Conservation (phyloP, 106 monocot species). For the Dioscorea alata region DNA sequence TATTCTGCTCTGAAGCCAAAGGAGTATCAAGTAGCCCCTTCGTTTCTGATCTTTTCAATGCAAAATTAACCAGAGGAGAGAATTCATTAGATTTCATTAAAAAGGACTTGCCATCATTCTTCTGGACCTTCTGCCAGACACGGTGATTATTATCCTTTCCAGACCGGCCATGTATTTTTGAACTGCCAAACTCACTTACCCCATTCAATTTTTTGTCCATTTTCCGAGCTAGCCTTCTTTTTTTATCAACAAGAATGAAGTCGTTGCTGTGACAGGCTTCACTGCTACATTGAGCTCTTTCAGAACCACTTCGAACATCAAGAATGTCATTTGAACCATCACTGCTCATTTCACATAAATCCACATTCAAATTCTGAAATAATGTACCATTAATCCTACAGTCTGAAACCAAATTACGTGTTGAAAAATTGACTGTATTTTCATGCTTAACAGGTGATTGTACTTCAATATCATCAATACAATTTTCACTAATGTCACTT, state of each 20-base stretch:
- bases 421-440: slow-evolving; percentile 7
- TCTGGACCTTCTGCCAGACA: slow-evolving; percentile 71
- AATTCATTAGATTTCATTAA: not conserved
- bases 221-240: slow-evolving; percentile 37
- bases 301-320: slow-evolving; percentile 11
- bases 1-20: slow-evolving; percentile 10
- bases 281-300: slow-evolving; percentile 33
- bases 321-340: slow-evolving; percentile 12
- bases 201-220: slow-evolving; percentile 13
- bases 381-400: slow-evolving; percentile 3
- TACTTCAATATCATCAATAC: slow-evolving; percentile 16
- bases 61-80: slow-evolving; percentile 4
- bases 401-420: slow-evolving; percentile 4
- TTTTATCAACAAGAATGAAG: slow-evolving; percentile 42
- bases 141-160: slow-evolving; percentile 35
- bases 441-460: slow-evolving; percentile 14
- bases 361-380: not conserved
- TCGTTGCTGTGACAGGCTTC: slow-evolving; percentile 39
- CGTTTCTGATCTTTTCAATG: slow-evolving; percentile 10
- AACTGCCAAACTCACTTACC: not conserved
- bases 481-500: slow-evolving; percentile 22
- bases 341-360: slow-evolving; percentile 6
- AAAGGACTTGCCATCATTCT: slow-evolving; percentile 2
- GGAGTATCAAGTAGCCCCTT: slow-evolving; percentile 4
- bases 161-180: slow-evolving; percentile 1